phyloP scores from a whole-genome alignment of 345 rosid genomes.

The Raphanus raphanistrum region DNA sequence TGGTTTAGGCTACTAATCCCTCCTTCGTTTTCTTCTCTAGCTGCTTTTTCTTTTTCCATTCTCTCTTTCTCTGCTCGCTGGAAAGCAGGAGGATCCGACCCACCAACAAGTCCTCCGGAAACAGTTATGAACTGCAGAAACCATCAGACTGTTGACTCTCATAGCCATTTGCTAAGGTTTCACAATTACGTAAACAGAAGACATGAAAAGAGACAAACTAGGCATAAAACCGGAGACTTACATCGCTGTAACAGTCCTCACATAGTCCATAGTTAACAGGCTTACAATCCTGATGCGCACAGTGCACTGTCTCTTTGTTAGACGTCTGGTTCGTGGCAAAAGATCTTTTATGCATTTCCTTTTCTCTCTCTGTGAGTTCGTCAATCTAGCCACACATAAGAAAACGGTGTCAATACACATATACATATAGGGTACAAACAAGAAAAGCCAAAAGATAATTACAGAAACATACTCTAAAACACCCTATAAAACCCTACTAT shows the following conservation, averaged over 20 bases:
- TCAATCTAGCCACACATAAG: slow-evolving; percentile 54
- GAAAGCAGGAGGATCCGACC: slow-evolving; percentile 90
- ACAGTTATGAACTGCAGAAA: slow-evolving; percentile 54
- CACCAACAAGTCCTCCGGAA: slow-evolving; percentile 85
- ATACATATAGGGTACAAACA: not conserved
- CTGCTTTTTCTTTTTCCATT: slow-evolving; percentile 45
- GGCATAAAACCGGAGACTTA: slow-evolving; percentile 35
- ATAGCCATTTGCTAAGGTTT: slow-evolving; percentile 7
- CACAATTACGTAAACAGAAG: not conserved
- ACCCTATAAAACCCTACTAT: not conserved
- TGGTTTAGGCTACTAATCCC: slow-evolving; percentile 32
- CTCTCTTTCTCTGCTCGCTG: slow-evolving; percentile 79
- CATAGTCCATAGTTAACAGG: slow-evolving; percentile 71
- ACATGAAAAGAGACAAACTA: not conserved
- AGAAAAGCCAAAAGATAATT: not conserved
- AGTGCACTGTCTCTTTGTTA: slow-evolving; percentile 47
- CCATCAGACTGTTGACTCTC: slow-evolving; percentile 13
- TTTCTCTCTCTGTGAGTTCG: slow-evolving; percentile 62
- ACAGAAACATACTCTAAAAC: not conserved
- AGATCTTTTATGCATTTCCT: slow-evolving; percentile 44
- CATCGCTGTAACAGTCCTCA: slow-evolving; percentile 63
- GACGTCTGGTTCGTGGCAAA: slow-evolving; percentile 36
- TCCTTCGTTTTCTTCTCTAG: slow-evolving; percentile 46
- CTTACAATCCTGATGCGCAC: slow-evolving; percentile 59
- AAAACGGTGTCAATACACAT: not conserved